Conservation (phyloP, 2,329 filamentous ascomycete genomes). For the Madurella fahalii region DNA sequence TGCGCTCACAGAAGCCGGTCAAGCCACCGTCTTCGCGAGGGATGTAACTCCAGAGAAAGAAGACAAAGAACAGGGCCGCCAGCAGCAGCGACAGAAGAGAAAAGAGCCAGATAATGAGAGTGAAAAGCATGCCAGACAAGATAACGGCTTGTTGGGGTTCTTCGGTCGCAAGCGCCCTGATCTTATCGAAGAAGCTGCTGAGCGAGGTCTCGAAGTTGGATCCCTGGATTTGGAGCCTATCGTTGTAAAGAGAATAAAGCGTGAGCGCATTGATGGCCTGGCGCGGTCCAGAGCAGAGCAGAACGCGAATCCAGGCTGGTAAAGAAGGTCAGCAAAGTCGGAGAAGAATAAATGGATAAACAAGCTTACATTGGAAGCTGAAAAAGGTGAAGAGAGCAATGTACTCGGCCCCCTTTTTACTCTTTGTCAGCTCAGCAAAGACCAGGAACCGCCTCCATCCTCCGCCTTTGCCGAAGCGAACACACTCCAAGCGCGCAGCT, state of each 20-base stretch:
- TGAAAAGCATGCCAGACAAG: conserved; percentile 88
- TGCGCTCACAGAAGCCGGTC: conserved; percentile 81
- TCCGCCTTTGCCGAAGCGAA: conserved; percentile 67
- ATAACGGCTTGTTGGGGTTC: conserved; percentile 78
- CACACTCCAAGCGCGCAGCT: conserved; percentile 78
- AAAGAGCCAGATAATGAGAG: conserved; percentile 82
- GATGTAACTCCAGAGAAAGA: conserved; percentile 92
- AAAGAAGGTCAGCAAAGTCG: conserved; percentile 16
- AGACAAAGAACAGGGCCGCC: conserved; percentile 73
- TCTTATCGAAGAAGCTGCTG: conserved; percentile 76
- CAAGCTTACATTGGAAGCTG: conserved; percentile 56
- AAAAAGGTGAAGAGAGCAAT: conserved; percentile 90
- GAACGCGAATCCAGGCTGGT: conserved; percentile 79
- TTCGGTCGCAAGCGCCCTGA: conserved; percentile 65
- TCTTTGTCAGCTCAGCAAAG: conserved; percentile 85
- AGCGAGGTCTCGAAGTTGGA: conserved; percentile 58
- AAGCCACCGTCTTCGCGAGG: conserved; percentile 76
- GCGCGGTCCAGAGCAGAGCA: conserved; percentile 87
- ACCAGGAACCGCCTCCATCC: conserved; percentile 91
- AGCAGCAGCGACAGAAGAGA: conserved; percentile 70
- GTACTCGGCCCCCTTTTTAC: conserved; percentile 86
- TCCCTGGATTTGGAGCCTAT: conserved; percentile 62
- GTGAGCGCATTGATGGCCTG: conserved; percentile 89
- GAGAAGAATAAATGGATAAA: no score
- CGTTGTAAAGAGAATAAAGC: conserved; percentile 75